phyloP scores from a whole-genome alignment of 2,329 filamentous ascomycete species.

The Pseudogymnoascus sp. region DNA sequence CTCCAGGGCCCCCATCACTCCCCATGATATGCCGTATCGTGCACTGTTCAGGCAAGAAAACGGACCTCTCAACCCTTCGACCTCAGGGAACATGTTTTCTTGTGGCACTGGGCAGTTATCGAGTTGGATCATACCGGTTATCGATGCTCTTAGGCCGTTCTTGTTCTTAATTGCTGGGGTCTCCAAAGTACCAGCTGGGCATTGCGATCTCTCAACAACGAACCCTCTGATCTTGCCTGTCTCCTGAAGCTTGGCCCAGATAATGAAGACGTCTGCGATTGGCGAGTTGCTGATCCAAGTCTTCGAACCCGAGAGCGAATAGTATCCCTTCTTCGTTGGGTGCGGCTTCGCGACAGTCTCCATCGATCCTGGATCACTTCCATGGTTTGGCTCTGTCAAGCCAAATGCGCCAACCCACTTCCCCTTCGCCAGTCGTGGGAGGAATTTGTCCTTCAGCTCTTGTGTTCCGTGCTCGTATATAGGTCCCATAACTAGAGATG shows the following conservation, averaged over 20 bases:
- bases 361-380: conserved; percentile 86
- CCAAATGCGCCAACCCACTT: conserved; percentile 81
- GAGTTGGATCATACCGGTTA: conserved; percentile 97
- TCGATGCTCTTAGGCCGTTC: conserved; percentile 83
- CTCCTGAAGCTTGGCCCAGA: conserved; percentile 89
- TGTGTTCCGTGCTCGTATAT: conserved; percentile 82
- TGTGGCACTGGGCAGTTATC: conserved; percentile 82
- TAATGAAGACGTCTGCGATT: conserved; percentile 74
- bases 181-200: conserved; percentile 80
- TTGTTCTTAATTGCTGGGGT: conserved; percentile 93
- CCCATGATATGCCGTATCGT: conserved; percentile 87
- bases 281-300: conserved; percentile 96
- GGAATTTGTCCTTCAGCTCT: conserved; percentile 78
- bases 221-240: conserved; percentile 94
- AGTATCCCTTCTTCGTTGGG: conserved; percentile 75
- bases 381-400: conserved; percentile 86
- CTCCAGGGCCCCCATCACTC: conserved; percentile 87
- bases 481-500: conserved; percentile 85
- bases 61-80: conserved; percentile 80
- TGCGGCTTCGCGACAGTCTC: conserved; percentile 80
- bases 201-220: conserved; percentile 75
- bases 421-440: conserved; percentile 75
- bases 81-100: conserved; percentile 87
- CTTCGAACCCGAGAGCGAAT: conserved; percentile 72
- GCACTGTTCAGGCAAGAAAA: conserved; percentile 94